Evolutionary conservation across 805 yeast species (phyloP), one percentile per base, ranked within the genome.

Genomic region (Tetrapisispora phaffii): DNA sequence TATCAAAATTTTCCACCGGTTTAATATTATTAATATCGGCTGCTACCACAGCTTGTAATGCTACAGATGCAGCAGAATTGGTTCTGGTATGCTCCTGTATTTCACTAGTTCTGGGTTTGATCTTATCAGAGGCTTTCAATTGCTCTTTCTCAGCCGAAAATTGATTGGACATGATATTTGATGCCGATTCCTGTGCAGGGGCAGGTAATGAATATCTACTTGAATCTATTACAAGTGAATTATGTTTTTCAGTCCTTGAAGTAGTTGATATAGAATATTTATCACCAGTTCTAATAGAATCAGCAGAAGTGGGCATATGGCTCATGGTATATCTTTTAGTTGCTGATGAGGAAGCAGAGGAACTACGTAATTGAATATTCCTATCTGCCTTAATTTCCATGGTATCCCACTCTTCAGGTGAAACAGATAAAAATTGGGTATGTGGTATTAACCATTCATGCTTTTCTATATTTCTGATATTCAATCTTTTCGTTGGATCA

Each of bases 391-490:
- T 63, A 47, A 57, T 59, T 36, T 47, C 58, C 51, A 48, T 57
- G 57, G 48, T 66, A 62, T 90, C 97, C 97, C 97, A 93, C 60
- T 90, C 96, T 3, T 76, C 73, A 35, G 96, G 95, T 17, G 90
- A 76, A 26, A 88, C 82, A 0, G 93, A 78, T 52, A 93, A 68
- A 68, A 89, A 84, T 52, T 80, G 80, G 13, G 80, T 79, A 66
- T 90, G 88, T 2, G 87, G 83, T n/a, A 82, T 69, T 45, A 93
- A 65, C 98, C 98, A 90, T 23, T 84, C 78, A 63, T 90, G 98
- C 24, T 78, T 70, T 53, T 90, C 73, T 21, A 90, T 80, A 45
- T 80, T 82, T 54, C 72, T 72, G 53, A 90, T 70, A 37, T 70
- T 70, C 32, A 85, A 75, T 64, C 98, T 77, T 56, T 73, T 79